Conservation (phyloP, 2,329 filamentous ascomycete species). For the Pseudogymnoascus sp. region DNA sequence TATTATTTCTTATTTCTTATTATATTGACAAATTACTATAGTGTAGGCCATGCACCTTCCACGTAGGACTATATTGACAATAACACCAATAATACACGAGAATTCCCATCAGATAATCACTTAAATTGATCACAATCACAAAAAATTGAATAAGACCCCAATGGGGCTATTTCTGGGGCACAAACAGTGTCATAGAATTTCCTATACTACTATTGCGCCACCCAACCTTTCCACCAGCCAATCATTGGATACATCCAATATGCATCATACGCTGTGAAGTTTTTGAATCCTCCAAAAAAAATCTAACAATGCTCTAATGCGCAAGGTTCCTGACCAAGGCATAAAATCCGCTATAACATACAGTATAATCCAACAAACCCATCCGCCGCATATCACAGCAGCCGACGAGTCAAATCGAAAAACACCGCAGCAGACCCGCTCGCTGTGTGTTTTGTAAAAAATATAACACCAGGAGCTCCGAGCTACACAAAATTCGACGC, state of each 20-base stretch:
- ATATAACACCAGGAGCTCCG: background rate
- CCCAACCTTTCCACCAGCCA: background rate
- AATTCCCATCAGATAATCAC: too few relatives aligned
- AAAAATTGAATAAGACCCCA: too few relatives aligned
- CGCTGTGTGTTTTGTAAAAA: constrained; percentile 6
- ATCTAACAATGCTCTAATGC: background rate
- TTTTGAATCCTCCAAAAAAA: background rate
- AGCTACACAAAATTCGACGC: constrained; percentile 8
- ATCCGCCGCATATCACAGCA: background rate
- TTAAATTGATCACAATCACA: background rate
- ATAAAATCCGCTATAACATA: constrained; percentile 1
- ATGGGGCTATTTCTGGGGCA: background rate
- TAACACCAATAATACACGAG: too few relatives aligned
- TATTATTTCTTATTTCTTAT: too few relatives aligned
- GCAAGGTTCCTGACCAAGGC: background rate
- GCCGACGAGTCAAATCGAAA: background rate
- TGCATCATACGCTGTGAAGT: background rate
- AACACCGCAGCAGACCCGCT: background rate
- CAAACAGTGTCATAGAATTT: background rate
- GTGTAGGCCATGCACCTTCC: too few relatives aligned
- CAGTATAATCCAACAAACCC: background rate
- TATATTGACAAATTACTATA: too few relatives aligned
- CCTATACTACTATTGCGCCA: background rate
- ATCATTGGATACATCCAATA: background rate
- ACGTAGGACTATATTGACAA: too few relatives aligned